Evolutionary conservation across 345 rosid genomes (phyloP).

Genomic region (Gossypium sturtianum): DNA sequence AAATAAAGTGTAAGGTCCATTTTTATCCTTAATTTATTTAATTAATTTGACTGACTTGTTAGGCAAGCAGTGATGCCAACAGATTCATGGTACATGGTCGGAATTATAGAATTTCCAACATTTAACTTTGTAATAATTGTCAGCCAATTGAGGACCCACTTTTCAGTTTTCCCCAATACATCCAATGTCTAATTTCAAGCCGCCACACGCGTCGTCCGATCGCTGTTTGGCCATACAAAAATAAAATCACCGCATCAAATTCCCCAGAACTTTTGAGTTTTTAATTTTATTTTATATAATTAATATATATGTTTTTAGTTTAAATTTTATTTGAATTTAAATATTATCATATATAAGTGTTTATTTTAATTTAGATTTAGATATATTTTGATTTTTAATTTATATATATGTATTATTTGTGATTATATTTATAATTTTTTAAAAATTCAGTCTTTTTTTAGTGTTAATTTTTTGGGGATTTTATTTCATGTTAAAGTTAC

Average conservation of each 20-base stretch:
- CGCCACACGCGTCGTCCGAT: neutral
- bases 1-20: too few species aligned
- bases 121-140: neutral
- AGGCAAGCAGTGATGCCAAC: slow-evolving; percentile 35
- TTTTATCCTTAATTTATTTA: neutral
- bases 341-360: too few species aligned
- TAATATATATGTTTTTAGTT: too few species aligned
- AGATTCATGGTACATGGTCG: slow-evolving; percentile 35
- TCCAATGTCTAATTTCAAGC: slow-evolving; percentile 17
- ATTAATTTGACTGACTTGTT: slow-evolving; percentile 22
- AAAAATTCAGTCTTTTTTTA: neutral
- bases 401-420: too few species aligned
- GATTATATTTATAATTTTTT: too few species aligned
- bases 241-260: neutral
- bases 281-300: too few species aligned
- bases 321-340: too few species aligned
- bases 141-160: slow-evolving; percentile 6
- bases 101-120: slow-evolving; percentile 7
- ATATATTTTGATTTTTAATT: too few species aligned
- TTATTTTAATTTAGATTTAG: too few species aligned
- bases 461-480: neutral
- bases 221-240: neutral
- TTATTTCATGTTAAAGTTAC: neutral
- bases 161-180: neutral
- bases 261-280: too few species aligned